A percentile compares a stretch with the other conserved stretches of the same genome.
phyloP scores from a whole-genome alignment of 768 basidiomycete species.

The Podaxis sp. region DNA sequence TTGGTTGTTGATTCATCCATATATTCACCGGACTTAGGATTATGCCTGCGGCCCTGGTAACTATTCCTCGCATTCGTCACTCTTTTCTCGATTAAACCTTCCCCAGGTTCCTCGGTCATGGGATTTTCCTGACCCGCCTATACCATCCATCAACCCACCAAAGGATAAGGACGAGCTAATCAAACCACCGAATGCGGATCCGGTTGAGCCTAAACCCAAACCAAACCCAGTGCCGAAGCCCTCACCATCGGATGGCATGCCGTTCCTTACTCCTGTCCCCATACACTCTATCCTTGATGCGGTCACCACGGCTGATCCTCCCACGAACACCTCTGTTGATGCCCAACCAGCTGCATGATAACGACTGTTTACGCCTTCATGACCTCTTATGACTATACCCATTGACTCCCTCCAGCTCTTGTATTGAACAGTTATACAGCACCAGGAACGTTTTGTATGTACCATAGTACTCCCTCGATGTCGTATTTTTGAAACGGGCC shows the following conservation, averaged over 20 bases:
- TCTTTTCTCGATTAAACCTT: conserved; percentile 1
- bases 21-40: conserved; percentile 43
- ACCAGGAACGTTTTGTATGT: background rate
- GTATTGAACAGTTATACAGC: background rate
- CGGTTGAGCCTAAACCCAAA: background rate
- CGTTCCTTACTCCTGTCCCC: conserved; percentile 9
- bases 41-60: conserved; percentile 71
- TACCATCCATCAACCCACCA: conserved; percentile 16
- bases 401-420: background rate
- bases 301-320: background rate
- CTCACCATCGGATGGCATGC: background rate
- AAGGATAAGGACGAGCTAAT: conserved; percentile 13
- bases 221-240: background rate
- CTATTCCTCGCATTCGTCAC: background rate
- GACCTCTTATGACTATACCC: background rate
- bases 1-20: background rate
- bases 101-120: conserved; percentile 66
- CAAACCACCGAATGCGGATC: background rate
- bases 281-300: background rate
- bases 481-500: background rate
- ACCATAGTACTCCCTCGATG: background rate
- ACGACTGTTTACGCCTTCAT: background rate
- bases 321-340: background rate
- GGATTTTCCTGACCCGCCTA: conserved; percentile 59
- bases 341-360: background rate